phyloP scores from a whole-genome alignment of 2,329 filamentous ascomycete species.

The Penicillium decumbens region DNA sequence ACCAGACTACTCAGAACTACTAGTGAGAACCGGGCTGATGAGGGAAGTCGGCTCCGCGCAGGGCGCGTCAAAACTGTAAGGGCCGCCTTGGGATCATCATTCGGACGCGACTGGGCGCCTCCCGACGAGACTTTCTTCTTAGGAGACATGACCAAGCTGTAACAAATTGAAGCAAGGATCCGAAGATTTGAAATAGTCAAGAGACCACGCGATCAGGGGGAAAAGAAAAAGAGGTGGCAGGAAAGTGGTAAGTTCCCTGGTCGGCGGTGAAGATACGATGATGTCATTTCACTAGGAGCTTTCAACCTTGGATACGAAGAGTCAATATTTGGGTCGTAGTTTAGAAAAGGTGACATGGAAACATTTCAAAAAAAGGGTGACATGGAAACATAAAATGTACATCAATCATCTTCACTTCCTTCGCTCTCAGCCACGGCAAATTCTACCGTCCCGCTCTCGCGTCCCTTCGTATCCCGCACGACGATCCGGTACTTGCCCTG shows the following conservation, averaged over 20 bases:
- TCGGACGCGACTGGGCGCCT: constrained; percentile 2
- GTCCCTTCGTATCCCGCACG: constrained; percentile 46
- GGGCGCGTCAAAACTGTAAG: constrained; percentile 10
- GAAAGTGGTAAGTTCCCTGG: constrained; percentile 8
- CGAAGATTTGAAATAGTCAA: neutral
- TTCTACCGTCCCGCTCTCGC: constrained; percentile 45
- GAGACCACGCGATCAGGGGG: neutral
- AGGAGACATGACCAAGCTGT: constrained; percentile 8
- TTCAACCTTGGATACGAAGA: neutral
- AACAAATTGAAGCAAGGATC: neutral
- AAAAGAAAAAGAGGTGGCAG: constrained; percentile 1
- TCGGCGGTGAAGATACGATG: constrained; percentile 33
- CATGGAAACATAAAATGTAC: neutral
- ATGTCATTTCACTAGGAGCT: constrained; percentile 28
- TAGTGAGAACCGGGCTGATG: constrained; percentile 43
- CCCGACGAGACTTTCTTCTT: constrained; percentile 22
- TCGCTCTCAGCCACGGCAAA: constrained; percentile 43
- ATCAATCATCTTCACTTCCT: constrained; percentile 31
- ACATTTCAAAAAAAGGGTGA: neutral
- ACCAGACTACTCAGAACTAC: constrained; percentile 53
- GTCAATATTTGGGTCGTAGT: neutral
- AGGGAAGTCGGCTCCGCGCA: constrained; percentile 23
- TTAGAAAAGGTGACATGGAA: neutral
- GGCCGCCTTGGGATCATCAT: constrained; percentile 12
- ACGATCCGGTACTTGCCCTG: constrained; percentile 72